Conservation (phyloP, 2,329 filamentous ascomycete species). For the Aspergillus tanneri region DNA sequence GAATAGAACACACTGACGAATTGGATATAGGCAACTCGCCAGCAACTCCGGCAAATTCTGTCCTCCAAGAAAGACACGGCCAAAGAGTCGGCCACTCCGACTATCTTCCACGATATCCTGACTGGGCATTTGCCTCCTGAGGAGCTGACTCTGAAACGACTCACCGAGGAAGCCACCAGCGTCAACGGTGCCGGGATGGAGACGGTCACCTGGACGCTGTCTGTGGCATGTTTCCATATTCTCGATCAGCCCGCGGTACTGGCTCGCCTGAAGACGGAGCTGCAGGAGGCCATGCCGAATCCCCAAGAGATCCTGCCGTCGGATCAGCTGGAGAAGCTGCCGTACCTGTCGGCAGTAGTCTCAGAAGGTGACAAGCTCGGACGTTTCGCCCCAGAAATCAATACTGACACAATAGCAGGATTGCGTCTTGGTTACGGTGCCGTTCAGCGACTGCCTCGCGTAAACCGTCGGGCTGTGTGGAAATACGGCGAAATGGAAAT, state of each 20-base stretch:
- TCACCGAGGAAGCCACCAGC: not conserved
- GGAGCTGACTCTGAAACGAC: not conserved
- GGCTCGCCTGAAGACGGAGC: not conserved
- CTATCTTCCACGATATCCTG: not conserved
- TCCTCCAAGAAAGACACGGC: not conserved
- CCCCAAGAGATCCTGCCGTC: not conserved
- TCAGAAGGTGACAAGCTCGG: not conserved
- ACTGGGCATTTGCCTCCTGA: not conserved
- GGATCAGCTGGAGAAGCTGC: not conserved
- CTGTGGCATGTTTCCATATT: not conserved
- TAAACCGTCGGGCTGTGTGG: not conserved
- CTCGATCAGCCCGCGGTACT: not conserved
- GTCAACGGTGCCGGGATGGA: not conserved
- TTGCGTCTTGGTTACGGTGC: not conserved
- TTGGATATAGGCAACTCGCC: not conserved
- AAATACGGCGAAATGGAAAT: not conserved
- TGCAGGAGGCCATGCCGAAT: not conserved
- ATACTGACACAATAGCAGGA: not conserved
- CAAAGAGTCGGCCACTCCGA: no score
- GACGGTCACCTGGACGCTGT: not conserved
- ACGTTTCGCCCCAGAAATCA: no score
- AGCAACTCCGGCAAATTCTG: not conserved
- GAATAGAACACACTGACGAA: not conserved
- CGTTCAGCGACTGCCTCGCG: no score
- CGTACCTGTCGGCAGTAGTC: not conserved